Evolutionary conservation across 352 stramenopile species (phyloP), one percentile per base, ranked within the genome.

Genomic region (Phytophthora melonis): DNA sequence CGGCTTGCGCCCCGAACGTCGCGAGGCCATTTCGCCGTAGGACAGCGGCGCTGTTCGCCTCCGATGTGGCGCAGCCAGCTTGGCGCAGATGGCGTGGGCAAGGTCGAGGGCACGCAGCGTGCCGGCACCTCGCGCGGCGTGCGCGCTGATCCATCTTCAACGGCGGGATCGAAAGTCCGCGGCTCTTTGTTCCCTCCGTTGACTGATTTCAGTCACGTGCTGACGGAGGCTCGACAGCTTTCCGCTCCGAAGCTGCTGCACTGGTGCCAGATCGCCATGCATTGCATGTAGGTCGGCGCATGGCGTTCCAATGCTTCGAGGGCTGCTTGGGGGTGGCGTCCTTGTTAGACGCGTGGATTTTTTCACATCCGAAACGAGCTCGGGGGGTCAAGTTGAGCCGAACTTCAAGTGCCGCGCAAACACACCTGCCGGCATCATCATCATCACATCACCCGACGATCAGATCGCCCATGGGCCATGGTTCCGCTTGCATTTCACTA

Each of bases 361-460:
- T 66, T 58, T 56, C 62, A 63, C 63, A 58, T 63, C 39, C 43
- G 18, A 9, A 23, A 13, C 16, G 49, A 55, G 49, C 49, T 27
- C 16, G 13, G 3, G 63, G 39, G 63, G 39, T 63, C 63, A 58
- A 64, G 63, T 70, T 70, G 63, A 56, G 53, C 30, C 27, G 6
- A 70, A 58, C 63, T 70, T 70, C 63, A 70, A 70, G 36, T 32
- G 32, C 58, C 41, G 41, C 54, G 30, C n/a, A 56, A 43, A 27
- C 34, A 41, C 32, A 27, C 34, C 10, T 41, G 13, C 34, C 34
- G 34, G 34, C 34, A 41, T 14, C 9, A 14, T 16, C 34, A 41
- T 14, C 13, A 41, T 16, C 34, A 32, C 27, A 32, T 32, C 27
- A 32, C 27, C 6, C 27, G 27, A 3, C 8, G 34, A 41, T 41